phyloP scores from a whole-genome alignment of 108 stramenopile genomes.

The Cyclotella cryptica region DNA sequence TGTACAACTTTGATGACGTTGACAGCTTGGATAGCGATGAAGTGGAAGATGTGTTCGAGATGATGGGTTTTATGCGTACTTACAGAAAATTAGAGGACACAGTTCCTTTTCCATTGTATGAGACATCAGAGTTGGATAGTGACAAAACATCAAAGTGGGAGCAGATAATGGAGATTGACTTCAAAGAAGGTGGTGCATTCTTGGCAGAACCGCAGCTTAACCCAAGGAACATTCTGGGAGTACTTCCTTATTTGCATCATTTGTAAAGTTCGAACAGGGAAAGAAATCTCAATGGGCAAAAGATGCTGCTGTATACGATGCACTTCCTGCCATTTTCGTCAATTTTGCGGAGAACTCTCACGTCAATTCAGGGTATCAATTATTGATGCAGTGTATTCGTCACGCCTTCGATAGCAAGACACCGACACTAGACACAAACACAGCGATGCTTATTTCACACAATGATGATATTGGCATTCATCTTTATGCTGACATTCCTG shows the following conservation, averaged over 20 bases:
- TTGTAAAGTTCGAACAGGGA: constrained; percentile 3
- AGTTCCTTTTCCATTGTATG: background rate
- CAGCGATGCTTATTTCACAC: constrained; percentile 16
- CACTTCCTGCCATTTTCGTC: constrained; percentile 14
- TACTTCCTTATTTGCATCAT: constrained; percentile 4
- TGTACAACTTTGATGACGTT: constrained; percentile 2
- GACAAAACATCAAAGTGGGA: background rate
- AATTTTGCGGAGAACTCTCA: constrained; percentile 12
- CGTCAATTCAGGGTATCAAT: background rate
- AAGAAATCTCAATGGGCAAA: constrained; percentile 12
- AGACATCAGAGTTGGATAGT: background rate
- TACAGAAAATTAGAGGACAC: background rate
- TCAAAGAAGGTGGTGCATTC: constrained; percentile 16
- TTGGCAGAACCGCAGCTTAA: constrained; percentile 8
- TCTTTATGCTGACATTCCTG: constrained; percentile 4
- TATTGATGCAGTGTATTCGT: constrained; percentile 15
- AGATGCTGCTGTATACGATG: constrained; percentile 17
- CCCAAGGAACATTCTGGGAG: background rate
- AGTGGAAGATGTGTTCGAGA: no score
- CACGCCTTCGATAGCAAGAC: constrained; percentile 28
- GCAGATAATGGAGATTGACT: background rate
- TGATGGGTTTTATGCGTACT: background rate
- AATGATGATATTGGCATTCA: constrained; percentile 19
- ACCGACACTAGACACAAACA: constrained; percentile 3
- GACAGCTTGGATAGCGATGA: background rate